Evolutionary conservation across 78 protist species (phyloP).

Genomic region (Diacronema lutheri): DNA sequence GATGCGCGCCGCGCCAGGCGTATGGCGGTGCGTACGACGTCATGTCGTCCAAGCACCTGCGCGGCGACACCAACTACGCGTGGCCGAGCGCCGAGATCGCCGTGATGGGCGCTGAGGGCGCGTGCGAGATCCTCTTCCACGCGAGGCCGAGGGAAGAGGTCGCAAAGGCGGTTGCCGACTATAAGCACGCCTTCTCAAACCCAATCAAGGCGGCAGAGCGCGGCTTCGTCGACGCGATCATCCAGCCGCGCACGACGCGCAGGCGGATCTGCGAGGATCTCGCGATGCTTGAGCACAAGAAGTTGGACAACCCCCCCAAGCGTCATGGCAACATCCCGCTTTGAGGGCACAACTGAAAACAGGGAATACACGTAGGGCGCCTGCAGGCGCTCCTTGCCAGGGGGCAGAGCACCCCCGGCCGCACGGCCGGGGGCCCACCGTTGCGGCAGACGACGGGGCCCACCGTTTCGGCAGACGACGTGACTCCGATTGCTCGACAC

Average conservation of each 20-base stretch:
- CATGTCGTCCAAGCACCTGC: constrained; percentile 93
- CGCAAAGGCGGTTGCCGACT: constrained; percentile 62
- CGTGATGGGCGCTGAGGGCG: constrained; percentile 99
- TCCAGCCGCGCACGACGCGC: constrained; percentile 75
- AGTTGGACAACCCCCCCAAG: background rate
- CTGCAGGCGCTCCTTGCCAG: no score
- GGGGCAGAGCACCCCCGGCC: no score
- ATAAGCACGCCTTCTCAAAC: constrained; percentile 82
- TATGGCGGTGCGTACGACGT: constrained; percentile 96
- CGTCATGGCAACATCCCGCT: no score
- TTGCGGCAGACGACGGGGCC: no score
- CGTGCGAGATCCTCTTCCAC: constrained; percentile 90
- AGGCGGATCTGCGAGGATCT: constrained; percentile 75
- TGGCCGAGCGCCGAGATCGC: constrained; percentile 99
- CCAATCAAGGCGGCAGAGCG: constrained; percentile 93
- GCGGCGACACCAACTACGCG: constrained; percentile 91
- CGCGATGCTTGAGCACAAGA: constrained; percentile 71
- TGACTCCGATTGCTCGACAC: no score
- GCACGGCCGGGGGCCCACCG: no score
- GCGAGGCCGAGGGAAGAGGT: constrained; percentile 11
- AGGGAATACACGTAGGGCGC: no score
- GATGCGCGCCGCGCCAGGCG: background rate
- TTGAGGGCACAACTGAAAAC: no score
- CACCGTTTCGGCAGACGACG: no score
- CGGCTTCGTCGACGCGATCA: constrained; percentile 95